phyloP scores from a whole-genome alignment of 1,284 basidiomycete species.

The Pseudozyma thailandica region DNA sequence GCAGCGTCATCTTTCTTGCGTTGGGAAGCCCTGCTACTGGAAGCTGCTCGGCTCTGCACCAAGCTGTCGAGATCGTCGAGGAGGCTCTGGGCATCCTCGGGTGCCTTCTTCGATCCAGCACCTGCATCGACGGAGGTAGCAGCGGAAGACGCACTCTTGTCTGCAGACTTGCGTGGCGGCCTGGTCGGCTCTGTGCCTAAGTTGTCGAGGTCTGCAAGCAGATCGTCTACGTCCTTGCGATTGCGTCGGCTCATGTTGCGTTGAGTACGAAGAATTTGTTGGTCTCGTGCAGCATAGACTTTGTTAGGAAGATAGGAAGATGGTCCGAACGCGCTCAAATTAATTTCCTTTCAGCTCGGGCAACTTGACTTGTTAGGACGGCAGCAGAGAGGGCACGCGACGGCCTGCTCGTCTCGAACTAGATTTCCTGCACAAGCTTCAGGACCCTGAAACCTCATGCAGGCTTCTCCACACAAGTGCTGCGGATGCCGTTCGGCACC shows the following conservation, averaged over 20 bases:
- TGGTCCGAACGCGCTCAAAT: conserved; percentile 18
- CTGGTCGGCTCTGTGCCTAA: conserved; percentile 47
- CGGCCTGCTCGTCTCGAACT: no score
- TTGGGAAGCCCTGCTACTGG: conserved; percentile 34
- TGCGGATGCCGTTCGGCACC: no score
- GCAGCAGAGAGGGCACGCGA: no score
- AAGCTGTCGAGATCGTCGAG: conserved; percentile 65
- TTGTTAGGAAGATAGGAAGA: conserved; percentile 1
- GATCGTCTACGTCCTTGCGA: conserved; percentile 62
- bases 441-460: conserved; percentile 20
- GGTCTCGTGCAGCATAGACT: no score
- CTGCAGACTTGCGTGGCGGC: conserved; percentile 29
- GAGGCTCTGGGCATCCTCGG: conserved; percentile 63
- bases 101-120: conserved; percentile 25
- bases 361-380: no score
- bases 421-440: no score
- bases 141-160: conserved; percentile 12
- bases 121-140: conserved; percentile 5
- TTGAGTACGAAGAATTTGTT: not conserved
- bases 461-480: conserved; percentile 14
- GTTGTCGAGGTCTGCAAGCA: conserved; percentile 64
- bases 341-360: not conserved
- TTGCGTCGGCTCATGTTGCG: conserved; percentile 44
- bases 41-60: conserved; percentile 59
- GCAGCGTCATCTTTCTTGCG: conserved; percentile 33